phyloP scores from a whole-genome alignment of 208 protist genomes.

The Crithidia bombi region DNA sequence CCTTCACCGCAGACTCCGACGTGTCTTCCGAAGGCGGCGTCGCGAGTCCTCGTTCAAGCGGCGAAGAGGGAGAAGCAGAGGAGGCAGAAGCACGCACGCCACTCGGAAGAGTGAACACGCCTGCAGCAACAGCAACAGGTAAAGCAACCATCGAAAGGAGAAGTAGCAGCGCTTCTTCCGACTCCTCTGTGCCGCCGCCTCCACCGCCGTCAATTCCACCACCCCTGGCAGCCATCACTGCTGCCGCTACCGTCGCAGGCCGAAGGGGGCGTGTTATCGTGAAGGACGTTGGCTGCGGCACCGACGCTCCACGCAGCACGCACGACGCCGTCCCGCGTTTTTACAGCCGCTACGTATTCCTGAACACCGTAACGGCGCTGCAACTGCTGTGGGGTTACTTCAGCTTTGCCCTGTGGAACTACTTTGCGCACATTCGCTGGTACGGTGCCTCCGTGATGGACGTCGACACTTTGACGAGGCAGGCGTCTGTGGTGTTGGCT shows the following conservation, averaged over 20 bases:
- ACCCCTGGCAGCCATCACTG: slow-evolving; percentile 1
- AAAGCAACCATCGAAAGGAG: no score
- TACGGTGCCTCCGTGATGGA: slow-evolving; percentile 10
- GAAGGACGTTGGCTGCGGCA: slow-evolving; percentile 12
- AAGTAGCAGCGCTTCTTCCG: not conserved
- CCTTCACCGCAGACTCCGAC: not conserved
- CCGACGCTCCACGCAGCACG: not conserved
- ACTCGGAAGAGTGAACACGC: no score
- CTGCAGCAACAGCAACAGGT: no score
- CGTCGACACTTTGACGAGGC: not conserved
- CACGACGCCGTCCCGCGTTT: slow-evolving; percentile 1
- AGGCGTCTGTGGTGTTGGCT: not conserved
- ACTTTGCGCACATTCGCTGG: slow-evolving; percentile 19
- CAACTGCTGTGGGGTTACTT: slow-evolving; percentile 21
- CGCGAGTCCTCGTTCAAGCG: no score
- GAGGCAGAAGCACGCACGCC: not conserved
- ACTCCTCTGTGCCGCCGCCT: not conserved
- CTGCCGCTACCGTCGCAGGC: no score
- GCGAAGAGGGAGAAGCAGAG: no score
- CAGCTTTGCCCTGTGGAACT: slow-evolving; percentile 15
- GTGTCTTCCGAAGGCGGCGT: no score
- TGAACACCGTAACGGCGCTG: slow-evolving; percentile 13
- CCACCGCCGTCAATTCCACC: not conserved
- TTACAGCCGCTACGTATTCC: slow-evolving; percentile 21
- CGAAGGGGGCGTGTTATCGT: no score